Base-by-base conservation (phyloP, 768 basidiomycete species). In the Dendrothele bispora region DNA sequence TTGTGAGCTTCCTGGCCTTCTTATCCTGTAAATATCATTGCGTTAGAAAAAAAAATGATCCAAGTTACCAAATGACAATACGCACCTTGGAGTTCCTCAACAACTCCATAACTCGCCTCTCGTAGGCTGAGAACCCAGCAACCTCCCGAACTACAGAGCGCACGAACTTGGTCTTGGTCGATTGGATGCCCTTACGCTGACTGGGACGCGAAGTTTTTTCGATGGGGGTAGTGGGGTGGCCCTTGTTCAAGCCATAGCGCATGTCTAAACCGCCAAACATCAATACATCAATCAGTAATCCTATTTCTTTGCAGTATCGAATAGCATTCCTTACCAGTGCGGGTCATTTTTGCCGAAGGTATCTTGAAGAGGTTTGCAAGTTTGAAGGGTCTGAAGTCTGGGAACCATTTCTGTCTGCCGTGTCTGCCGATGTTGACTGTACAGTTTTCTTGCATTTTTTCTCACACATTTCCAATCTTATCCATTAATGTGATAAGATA, bases 1-100 rank as follows among this genome's bases (percentile, higher is more conserved):
- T 99, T 60, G 94, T 95, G 79, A 98, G 78, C 78, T 98, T 98
- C 70, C 93, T 82, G 51, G 95, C 95, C 75, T 95, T 98, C 85
- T 99, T 99, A 71, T 99, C 95, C 93, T 93, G 62, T 37, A 48
- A 39, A 41, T 36, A 12, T 12, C 14, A 39, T 7, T 28, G 24
- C 26, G 42, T 17, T 26, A 43, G 18, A 53, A 25, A 49, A 20
- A 29, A 3, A 3, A n/a, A 2, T 10, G 20, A 11, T 35, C 17
- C 11, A 21, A 26, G 20, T 14, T 24, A 20, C 28, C 3, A 24
- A 7, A 34, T n/a, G n/a, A 39, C 47, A 41, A 32, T 29, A 67
- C 86, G 57, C 66, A 89, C 89, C 79, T 95, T 97, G 55, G 91
- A 94, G 83, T 97, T 98, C 73, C 95, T 85, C 77, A 97, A 71